Base-by-base conservation (phyloP, 2,329 filamentous ascomycete genomes). In the Claviceps quebecensis region DNA sequence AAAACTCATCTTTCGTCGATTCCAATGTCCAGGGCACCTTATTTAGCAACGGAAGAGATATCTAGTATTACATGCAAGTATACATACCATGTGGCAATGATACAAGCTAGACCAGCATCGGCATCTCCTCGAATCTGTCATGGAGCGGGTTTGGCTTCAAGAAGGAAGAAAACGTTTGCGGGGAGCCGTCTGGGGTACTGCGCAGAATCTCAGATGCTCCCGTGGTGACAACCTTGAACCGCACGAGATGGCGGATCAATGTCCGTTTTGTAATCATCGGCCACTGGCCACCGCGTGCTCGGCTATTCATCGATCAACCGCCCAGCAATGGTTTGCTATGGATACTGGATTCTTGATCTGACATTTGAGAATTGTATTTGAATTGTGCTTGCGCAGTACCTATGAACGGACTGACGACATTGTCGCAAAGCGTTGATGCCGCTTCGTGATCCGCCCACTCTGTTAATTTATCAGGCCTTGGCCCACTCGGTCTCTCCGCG, bases 101-200 rank as follows among this genome's bases (percentile, higher is more conserved):
- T 44, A 6, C 19, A 44, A 44, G 23, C 41, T 44, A 44, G 41
- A 44, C 41, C 19, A 44, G 41, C 41, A 23, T 44, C 19, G 19
- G 41, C 41, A 23, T 22, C n/a, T 23, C 40, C 11, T 43, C 11
- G 17, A 43, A 43, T 43, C 40, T 14, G 19, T 19, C 40, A 43
- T 43, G 19, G 22, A 43, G 19, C 9, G 40, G 40, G 17, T 43
- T n/a, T 41, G 39, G 19, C 39, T 40, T 22, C 22, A 48, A 19
- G 19, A 34, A 17, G 7, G 11, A 38, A 44, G 43, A 37, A n/a
- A 49, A 47, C 43, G 41, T 47, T 52, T 52, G 51, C 51, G 51
- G 51, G 51, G 51, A 44, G 43, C 51, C 51, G 51, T 52, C 51
- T 49, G 51, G 47, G 51, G 47, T 41, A 49, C 41, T 34, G 47